Base-by-base conservation (phyloP, 2,329 filamentous ascomycete genomes). In the Neonectria ditissima region DNA sequence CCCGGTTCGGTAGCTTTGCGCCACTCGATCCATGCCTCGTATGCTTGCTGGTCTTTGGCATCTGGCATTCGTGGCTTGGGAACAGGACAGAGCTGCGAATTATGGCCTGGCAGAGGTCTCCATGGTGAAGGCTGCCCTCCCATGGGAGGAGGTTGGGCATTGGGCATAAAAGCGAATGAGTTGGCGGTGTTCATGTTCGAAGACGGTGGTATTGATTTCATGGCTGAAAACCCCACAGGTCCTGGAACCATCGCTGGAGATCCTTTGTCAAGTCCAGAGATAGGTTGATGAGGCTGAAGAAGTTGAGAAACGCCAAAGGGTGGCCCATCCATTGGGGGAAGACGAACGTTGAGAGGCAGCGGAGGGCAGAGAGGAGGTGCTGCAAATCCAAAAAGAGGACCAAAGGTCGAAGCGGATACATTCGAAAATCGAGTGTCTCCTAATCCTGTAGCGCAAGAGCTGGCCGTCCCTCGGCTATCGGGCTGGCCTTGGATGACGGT, bases 1-100 rank as follows among this genome's bases (percentile, higher is more conserved):
- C 81, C 81, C 6, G 82, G 82, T 66, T 83, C 80, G 50, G 80
- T 79, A 22, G 80, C 80, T 65, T 84, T 84, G 59, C 81, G 79
- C 79, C 79, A 83, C 70, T 84, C 82, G 34, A 84, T 79, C 66
- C 79, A 84, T 37, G 77, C 80, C 72, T 84, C 82, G 69, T 84
- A 84, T 62, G 77, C 75, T 62, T 82, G 80, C 70, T 84, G 83
- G 26, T 77, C 77, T 47, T 70, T 61, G 13, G 82, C 72, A 62
- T 83, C 74, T 48, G 81, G 81, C 30, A 73, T 69, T 4, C 76
- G 76, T 10, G 82, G 82, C 68, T 84, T 84, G 4, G 74, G 75
- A 41, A 77, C 78, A 11, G 73, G 74, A 6, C 55, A 63, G 22
- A 62, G 67, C 2, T 39, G 54, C 16, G 59, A 16, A 34, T 55